Base-by-base conservation (phyloP, 306 rosid species). In the Fragaria iinumae region DNA sequence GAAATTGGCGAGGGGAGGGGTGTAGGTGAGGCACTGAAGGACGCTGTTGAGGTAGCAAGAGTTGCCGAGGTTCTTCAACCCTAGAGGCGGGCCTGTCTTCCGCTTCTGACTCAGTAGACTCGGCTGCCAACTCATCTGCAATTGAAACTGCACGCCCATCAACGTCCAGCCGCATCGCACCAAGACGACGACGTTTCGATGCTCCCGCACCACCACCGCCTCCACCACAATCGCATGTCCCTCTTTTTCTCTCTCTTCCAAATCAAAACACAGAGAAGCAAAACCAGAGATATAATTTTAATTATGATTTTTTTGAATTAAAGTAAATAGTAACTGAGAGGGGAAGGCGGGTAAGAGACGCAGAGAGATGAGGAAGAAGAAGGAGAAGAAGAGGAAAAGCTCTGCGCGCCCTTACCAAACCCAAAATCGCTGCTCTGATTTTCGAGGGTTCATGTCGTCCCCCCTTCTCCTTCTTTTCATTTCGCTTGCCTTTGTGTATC, bases 1-100 rank as follows among this genome's bases (percentile, higher is more conserved):
- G 97, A 92, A 96, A 91, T 96, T 96, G 86, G 99, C 99, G 68
- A 96, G 99, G 50, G 99, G 99, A 73, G 99, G 98, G 49, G 99
- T 96, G 81, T 89, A 92, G 76, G 99, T 96, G 82, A 96, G 99
- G 78, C 99, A 96, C 92, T 96, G 99, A 49, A 96, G 93, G 57
- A 96, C 99, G 97, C 96, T 89, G 87, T 96, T 96, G 93, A 96
- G 93, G 82, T 96, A 96, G 81, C 98, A 96, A 43, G 98, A 89
- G 83, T 92, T 96, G 88, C 99, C 99, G 82, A 96, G 97, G 89
- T 96, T 96, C 11, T 41, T 82, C 63, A 96, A 93, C 72, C 99
- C 99, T 80, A 96, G 72, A 4, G 99, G 99, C 56, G 90, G 92
- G 75, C 91, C 90, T 70, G 73, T 86, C 82, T 83, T 90, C 64